Conservation (phyloP, 2,329 filamentous ascomycete species). For the Acrocalymma vagum region DNA sequence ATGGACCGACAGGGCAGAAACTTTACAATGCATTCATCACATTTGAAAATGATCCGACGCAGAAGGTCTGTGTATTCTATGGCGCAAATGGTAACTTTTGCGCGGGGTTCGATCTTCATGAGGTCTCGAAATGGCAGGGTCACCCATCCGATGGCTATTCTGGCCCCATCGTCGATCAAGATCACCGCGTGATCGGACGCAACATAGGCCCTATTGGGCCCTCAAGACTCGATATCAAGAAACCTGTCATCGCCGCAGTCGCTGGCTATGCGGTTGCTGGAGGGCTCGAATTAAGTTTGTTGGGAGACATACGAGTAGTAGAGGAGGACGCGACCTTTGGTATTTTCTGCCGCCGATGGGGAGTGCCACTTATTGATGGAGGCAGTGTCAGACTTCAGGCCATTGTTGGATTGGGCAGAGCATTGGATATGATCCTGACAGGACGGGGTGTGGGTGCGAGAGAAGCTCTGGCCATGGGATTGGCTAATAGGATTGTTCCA, state of each 20-base stretch:
- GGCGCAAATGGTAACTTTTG: slow-evolving; percentile 61
- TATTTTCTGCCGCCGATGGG: slow-evolving; percentile 64
- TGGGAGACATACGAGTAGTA: slow-evolving; percentile 63
- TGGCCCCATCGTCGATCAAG: no score
- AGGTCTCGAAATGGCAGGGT: slow-evolving; percentile 40
- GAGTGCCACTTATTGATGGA: slow-evolving; percentile 61
- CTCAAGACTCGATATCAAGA: slow-evolving; percentile 58
- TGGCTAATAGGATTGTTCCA: slow-evolving; percentile 62
- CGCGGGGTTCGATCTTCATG: slow-evolving; percentile 62
- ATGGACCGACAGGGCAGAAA: slow-evolving; percentile 56
- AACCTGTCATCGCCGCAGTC: slow-evolving; percentile 62
- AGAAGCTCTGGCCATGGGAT: slow-evolving; percentile 61
- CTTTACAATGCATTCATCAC: slow-evolving; percentile 58
- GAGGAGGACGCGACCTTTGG: slow-evolving; percentile 64
- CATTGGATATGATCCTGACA: slow-evolving; percentile 66
- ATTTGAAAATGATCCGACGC: slow-evolving; percentile 60
- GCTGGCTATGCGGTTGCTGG: slow-evolving; percentile 64
- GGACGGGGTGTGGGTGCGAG: slow-evolving; percentile 58
- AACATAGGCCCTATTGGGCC: slow-evolving; percentile 62
- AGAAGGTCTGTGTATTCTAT: slow-evolving; percentile 63
- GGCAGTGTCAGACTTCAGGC: slow-evolving; percentile 63
- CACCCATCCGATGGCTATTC: slow-evolving; percentile 32
- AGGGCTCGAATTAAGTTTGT: slow-evolving; percentile 61
- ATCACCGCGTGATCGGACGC: slow-evolving; percentile 44
- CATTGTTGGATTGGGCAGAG: slow-evolving; percentile 61